Conservation (phyloP, 805 yeast species). For the Blastobotrys muscicola region DNA sequence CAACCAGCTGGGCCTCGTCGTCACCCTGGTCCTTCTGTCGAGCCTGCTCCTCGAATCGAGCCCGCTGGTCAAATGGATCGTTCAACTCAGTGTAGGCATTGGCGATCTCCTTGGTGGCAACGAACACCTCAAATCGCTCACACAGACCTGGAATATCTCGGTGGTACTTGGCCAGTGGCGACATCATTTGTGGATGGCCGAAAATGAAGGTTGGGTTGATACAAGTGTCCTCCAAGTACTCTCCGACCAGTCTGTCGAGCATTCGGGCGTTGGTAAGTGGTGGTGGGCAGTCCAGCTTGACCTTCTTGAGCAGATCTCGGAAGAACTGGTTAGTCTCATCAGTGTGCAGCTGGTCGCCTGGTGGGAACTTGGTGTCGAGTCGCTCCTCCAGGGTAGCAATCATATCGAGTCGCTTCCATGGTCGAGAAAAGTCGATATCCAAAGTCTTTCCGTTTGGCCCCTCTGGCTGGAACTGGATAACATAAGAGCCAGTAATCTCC, state of each 20-base stretch:
- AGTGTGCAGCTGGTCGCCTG: constrained; percentile 92
- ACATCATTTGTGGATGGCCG: constrained; percentile 99
- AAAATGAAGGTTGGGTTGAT: constrained; percentile 96
- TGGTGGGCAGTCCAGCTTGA: constrained; percentile 80
- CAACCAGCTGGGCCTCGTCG: constrained; percentile 95
- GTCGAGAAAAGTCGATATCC: constrained; percentile 82
- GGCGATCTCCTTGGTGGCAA: constrained; percentile 96
- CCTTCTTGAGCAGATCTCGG: constrained; percentile 64
- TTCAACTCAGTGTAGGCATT: constrained; percentile 98
- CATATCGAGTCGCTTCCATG: constrained; percentile 98
- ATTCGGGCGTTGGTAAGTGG: constrained; percentile 96
- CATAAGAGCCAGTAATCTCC: constrained; percentile 83
- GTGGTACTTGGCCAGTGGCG: constrained; percentile 95
- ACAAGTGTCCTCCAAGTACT: constrained; percentile 76
- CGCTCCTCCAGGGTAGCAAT: constrained; percentile 88
- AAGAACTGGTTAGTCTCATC: constrained; percentile 87
- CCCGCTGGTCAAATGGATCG: constrained; percentile 98
- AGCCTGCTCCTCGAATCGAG: constrained; percentile 97
- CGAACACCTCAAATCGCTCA: constrained; percentile 97
- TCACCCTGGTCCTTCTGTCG: constrained; percentile 98
- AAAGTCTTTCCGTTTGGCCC: constrained; percentile 73
- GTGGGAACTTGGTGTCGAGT: constrained; percentile 82
- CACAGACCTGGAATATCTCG: constrained; percentile 88
- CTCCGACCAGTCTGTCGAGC: constrained; percentile 97
- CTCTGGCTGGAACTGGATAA: constrained; percentile 82